A percentile compares a stretch with the other conserved stretches of the same genome.
Conservation (phyloP, 306 rosid species). For the Cucurbita maxima region DNA sequence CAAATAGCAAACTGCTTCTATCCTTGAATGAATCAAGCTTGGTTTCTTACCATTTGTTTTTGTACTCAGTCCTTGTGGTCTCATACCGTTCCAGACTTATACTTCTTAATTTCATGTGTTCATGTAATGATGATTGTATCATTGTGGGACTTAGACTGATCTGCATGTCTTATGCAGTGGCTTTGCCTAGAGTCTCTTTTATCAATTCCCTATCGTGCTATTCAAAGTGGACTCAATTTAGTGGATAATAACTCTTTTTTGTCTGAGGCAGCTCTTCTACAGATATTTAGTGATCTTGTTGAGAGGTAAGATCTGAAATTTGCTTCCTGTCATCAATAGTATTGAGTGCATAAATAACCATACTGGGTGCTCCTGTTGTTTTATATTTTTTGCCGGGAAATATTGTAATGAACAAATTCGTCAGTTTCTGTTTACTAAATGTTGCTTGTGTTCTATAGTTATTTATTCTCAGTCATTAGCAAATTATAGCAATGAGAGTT, state of each 20-base stretch:
- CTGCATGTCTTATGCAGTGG: slow-evolving; percentile 51
- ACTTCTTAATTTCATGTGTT: background rate
- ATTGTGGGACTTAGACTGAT: background rate
- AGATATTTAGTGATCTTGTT: slow-evolving; percentile 56
- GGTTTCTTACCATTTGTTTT: background rate
- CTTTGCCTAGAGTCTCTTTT: slow-evolving; percentile 68
- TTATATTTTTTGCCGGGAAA: background rate
- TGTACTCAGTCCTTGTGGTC: background rate
- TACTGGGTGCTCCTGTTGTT: background rate
- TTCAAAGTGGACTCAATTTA: slow-evolving; percentile 26
- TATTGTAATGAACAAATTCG: background rate
- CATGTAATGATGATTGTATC: background rate
- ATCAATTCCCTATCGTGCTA: slow-evolving; percentile 49
- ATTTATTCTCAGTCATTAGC: background rate
- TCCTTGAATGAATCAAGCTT: background rate
- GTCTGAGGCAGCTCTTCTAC: slow-evolving; percentile 48
- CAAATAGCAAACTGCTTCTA: background rate
- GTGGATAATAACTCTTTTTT: slow-evolving; percentile 26
- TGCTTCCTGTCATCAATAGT: background rate
- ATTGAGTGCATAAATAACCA: background rate
- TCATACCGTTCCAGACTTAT: background rate
- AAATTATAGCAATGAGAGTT: background rate
- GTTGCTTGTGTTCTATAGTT: background rate
- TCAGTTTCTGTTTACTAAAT: background rate
- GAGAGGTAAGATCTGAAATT: slow-evolving; percentile 46